Evolutionary conservation across 2,329 filamentous ascomycete species (phyloP), one percentile per base, ranked within the genome.

Genomic region (Leptodontidium sp.): DNA sequence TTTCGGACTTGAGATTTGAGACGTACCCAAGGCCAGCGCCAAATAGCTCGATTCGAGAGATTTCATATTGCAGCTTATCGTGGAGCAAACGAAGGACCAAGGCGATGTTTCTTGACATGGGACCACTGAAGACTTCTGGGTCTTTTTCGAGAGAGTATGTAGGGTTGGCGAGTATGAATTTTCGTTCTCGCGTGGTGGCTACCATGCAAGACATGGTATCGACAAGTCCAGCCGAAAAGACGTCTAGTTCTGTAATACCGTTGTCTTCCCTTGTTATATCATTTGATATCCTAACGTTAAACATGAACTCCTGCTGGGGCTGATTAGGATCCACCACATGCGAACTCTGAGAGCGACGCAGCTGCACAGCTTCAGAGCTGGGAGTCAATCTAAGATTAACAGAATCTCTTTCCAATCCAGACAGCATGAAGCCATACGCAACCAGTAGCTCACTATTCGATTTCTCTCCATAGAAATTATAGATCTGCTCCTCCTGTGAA

Each of bases 391-490:
- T 77, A 2, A 77, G 50, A 45, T 77, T 76, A 12, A 75, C 73
- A 21, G 64, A 47, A 66, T 88, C 79, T 4, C 75, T 77, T 0
- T 72, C 49, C 8, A 53, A 8, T n/a, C 67, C 79, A 77, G 84
- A 83, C 0, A 90, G 76, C 70, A 86, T 82, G 75, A 91, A 91
- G 2, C 88, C 88, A 74, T 91, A 91, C 0, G 85, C 88, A 1
- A 91, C 80, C 0, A 91, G 82, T 29, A 91, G 81, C 80, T 93
- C 90, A 68, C 90, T 90, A 74, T 93, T 94, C 7, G 90, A 92
- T 79, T 93, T 92, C n/a, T 83, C 80, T 38, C 91, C 91, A 75
- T 94, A 94, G 77, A 92, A 93, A 81, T 93, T 92, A 75, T 84
- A 90, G 29, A 86, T 79, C 71, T 86, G 83, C 38, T 87, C 78